A percentile compares a stretch with the other conserved stretches of the same genome.
phyloP scores from a whole-genome alignment of 2,329 filamentous ascomycete genomes.

The Cladosporium sp. region DNA sequence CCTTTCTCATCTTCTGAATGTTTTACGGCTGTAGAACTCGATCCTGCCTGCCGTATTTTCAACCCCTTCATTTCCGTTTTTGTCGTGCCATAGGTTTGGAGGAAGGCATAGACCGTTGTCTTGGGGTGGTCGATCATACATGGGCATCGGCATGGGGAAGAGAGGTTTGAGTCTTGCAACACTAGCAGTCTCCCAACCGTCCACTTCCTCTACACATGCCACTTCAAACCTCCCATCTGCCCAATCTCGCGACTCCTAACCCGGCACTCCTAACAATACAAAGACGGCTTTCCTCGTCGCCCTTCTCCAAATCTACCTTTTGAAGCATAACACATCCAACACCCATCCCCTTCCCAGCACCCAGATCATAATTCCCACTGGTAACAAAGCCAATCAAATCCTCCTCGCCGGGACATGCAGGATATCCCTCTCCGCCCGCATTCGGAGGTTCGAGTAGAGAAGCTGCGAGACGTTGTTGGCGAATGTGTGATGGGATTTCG shows the following conservation, averaged over 20 bases:
- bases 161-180: no score
- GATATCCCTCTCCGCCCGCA: slow-evolving; percentile 45
- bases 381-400: slow-evolving; percentile 90
- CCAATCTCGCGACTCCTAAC: slow-evolving; percentile 72
- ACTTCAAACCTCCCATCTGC: slow-evolving; percentile 65
- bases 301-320: slow-evolving; percentile 44
- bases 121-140: no score
- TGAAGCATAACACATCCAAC: slow-evolving; percentile 66
- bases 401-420: slow-evolving; percentile 64
- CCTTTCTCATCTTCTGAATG: no score
- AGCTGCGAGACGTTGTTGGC: slow-evolving; percentile 39
- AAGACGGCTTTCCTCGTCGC: slow-evolving; percentile 45
- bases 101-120: no score
- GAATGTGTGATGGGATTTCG: slow-evolving; percentile 39
- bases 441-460: slow-evolving; percentile 42
- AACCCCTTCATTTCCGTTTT: no score
- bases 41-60: no score
- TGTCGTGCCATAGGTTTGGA: no score
- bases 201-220: no score
- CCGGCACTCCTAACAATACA: slow-evolving; percentile 83
- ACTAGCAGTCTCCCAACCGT: no score
- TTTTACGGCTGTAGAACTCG: no score
- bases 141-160: no score
- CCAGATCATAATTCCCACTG: slow-evolving; percentile 76
- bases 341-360: slow-evolving; percentile 69